These are phyloP conservation scores for Candida pseudocylindracea DNA, from an alignment of 1,139 yeast genomes.

Conservation along the genomic window DNA sequence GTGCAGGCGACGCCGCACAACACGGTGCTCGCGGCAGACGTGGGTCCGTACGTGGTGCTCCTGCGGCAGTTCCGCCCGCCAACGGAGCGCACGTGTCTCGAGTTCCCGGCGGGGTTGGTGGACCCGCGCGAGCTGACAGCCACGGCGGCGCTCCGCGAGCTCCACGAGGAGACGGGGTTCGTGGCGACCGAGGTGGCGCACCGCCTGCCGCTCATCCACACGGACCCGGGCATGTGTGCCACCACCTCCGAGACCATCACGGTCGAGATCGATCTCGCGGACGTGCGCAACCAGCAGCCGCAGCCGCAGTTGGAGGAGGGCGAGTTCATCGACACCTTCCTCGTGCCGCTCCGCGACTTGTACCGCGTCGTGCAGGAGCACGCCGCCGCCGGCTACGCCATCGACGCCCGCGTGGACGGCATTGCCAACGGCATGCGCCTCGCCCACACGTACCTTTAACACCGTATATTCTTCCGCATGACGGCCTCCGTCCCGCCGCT, in stretches of 20 bases:
- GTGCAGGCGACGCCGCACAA: background rate
- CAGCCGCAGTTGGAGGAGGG: conserved; percentile 60
- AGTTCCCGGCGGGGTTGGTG: conserved; percentile 85
- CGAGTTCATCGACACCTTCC: conserved; percentile 71
- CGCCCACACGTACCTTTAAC: too few relatives aligned
- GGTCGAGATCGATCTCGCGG: conserved; percentile 51
- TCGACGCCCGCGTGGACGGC: too few relatives aligned
- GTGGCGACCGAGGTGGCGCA: conserved; percentile 11
- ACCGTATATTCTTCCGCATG: too few relatives aligned
- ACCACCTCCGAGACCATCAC: conserved; percentile 70
- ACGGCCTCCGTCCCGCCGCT: too few relatives aligned
- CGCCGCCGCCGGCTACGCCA: too few relatives aligned
- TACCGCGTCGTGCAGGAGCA: too few relatives aligned
- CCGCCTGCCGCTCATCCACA: conserved; percentile 18
- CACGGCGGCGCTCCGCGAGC: conserved; percentile 67
- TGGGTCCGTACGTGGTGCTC: conserved; percentile 29
- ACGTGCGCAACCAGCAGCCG: conserved; percentile 46
- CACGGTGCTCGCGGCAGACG: conserved; percentile 6
- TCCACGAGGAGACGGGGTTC: conserved; percentile 85
- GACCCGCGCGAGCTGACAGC: conserved; percentile 69
- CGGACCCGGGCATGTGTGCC: conserved; percentile 90
- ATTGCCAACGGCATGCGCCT: too few relatives aligned
- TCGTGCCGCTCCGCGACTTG: conserved; percentile 24
- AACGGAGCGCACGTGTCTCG: conserved; percentile 67
- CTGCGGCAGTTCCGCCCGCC: conserved; percentile 92